Conservation (phyloP, 805 yeast species). For the Ogataea philodendri region DNA sequence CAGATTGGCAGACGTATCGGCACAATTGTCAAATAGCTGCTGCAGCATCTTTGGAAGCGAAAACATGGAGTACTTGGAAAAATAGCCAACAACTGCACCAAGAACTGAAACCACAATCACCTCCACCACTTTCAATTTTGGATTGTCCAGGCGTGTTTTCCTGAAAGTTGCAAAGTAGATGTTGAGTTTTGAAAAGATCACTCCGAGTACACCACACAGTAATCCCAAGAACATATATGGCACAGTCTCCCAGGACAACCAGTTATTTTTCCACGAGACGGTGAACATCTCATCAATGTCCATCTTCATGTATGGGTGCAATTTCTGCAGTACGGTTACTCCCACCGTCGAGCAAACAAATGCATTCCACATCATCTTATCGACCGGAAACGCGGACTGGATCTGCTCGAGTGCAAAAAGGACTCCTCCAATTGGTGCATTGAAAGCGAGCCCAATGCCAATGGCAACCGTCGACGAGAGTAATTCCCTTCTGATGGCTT, state of each 20-base stretch:
- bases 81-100: conserved; percentile 57
- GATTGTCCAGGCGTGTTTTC: conserved; percentile 26
- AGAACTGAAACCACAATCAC: conserved; percentile 45
- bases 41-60: conserved; percentile 57
- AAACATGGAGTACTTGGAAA: conserved; percentile 45
- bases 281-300: conserved; percentile 46
- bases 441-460: conserved; percentile 82
- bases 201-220: conserved; percentile 68
- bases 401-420: conserved; percentile 70
- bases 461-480: conserved; percentile 76
- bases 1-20: conserved; percentile 16
- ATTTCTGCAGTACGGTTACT: conserved; percentile 53
- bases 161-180: conserved; percentile 40
- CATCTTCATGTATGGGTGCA: conserved; percentile 49
- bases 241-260: conserved; percentile 67
- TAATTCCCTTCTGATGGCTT: conserved; percentile 64
- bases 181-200: conserved; percentile 48
- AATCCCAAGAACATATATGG: conserved; percentile 74
- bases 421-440: conserved; percentile 87
- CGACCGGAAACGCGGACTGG: conserved; percentile 60
- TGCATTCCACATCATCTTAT: conserved; percentile 75
- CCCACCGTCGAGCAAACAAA: conserved; percentile 78
- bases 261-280: conserved; percentile 66
- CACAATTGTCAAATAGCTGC: conserved; percentile 70
- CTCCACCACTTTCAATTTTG: conserved; percentile 41